Conservation (phyloP, 352 stramenopile species). For the Phytopythium aichiense region DNA sequence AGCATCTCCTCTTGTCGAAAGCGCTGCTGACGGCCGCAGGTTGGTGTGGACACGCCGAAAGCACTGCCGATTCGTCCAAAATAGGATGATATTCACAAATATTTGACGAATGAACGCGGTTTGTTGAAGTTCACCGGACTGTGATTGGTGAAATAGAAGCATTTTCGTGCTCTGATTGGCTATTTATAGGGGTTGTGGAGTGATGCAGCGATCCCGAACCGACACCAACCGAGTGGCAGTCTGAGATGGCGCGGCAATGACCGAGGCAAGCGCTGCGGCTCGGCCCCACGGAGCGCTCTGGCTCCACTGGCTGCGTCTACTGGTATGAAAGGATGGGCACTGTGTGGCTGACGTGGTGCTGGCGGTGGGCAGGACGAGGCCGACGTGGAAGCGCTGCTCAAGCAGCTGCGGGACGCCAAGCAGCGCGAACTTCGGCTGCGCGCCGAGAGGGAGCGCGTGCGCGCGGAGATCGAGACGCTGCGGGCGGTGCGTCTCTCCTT, state of each 20-base stretch:
- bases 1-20: conserved; percentile 19
- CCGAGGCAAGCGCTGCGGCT: not conserved
- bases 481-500: conserved; percentile 22
- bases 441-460: conserved; percentile 64
- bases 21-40: not conserved
- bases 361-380: conserved; percentile 18
- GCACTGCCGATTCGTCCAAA: conserved; percentile 14
- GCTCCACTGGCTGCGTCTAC: not conserved
- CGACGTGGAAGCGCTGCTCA: conserved; percentile 56
- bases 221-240: not conserved
- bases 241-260: conserved; percentile 2
- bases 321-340: not conserved
- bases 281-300: not conserved
- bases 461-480: conserved; percentile 41
- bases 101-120: not conserved
- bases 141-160: conserved; percentile 4
- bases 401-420: conserved; percentile 47
- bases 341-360: not conserved
- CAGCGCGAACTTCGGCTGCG: conserved; percentile 60
- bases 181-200: not conserved
- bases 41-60: not conserved
- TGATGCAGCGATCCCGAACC: conserved; percentile 4
- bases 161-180: not conserved
- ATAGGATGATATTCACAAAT: not conserved
- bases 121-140: not conserved